A percentile compares a stretch with the other conserved stretches of the same genome.
phyloP scores from a whole-genome alignment of 2,329 filamentous ascomycete genomes.

The Pseudogymnoascus sp. region DNA sequence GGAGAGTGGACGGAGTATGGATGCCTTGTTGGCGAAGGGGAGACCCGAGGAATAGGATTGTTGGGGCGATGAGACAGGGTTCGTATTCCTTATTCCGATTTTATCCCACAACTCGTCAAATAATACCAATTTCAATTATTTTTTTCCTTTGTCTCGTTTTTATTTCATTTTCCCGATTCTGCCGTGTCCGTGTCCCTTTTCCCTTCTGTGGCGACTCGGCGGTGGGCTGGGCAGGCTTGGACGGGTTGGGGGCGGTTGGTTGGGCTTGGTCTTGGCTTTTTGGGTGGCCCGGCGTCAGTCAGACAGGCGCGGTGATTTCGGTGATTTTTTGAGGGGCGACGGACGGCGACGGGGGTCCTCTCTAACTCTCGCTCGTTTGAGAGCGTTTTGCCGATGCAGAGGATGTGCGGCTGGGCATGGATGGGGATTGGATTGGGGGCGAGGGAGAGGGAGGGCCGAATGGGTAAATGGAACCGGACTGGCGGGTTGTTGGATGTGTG shows the following conservation, averaged over 20 bases:
- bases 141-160: background rate
- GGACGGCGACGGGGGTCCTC: too few relatives aligned
- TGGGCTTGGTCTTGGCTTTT: background rate
- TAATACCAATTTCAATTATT: background rate
- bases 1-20: background rate
- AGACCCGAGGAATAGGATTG: background rate
- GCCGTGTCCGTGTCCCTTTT: background rate
- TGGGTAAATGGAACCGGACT: background rate
- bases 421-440: background rate
- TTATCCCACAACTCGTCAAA: background rate
- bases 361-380: background rate
- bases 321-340: background rate
- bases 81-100: background rate
- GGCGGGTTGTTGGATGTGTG: conserved; percentile 2
- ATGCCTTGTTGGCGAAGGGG: background rate
- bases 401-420: background rate
- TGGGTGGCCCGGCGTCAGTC: background rate
- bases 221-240: background rate
- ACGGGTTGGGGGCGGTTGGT: background rate
- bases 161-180: background rate
- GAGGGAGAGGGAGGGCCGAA: background rate
- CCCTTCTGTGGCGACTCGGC: background rate
- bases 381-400: background rate
- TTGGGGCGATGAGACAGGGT: background rate
- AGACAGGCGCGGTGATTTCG: background rate